Evolutionary conservation across 2,329 filamentous ascomycete genomes (phyloP), one percentile per base, ranked within the genome.

Genomic region (Pyrenophora graminea): DNA sequence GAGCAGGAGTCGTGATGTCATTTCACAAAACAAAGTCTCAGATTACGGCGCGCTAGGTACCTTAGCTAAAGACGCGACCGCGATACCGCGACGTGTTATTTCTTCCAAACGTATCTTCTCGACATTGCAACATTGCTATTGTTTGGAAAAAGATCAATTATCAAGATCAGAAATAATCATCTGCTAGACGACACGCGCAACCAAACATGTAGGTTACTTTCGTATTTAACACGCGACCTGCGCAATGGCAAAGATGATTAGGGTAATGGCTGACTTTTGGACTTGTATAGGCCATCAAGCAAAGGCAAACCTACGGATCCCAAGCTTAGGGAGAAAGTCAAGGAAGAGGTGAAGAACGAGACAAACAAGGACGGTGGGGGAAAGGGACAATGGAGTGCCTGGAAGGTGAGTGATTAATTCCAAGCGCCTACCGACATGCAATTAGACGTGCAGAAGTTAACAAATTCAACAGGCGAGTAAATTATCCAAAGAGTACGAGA

Each of bases 301-400:
- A 78, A 76, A 53, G 76, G 76, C 59, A 79, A 76, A 52, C 75
- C 75, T 9, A 77, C 76, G 4, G 74, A 78, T 57, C 73, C 74
- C 1, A 73, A 78, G 53, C 57, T 78, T 37, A 70, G 73, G 42
- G 75, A 78, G 61, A 67, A 77, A 59, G 72, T 77, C 23, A 78
- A 76, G 59, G 71, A 78, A 56, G 73, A 78, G 12, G 67, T 78
- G n/a, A 77, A 78, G 59, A 66, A 73, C 42, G 69, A 77, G 51
- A 64, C 74, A 5, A 78, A 79, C 48, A 77, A 78, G 53, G 74
- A 77, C 57, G 76, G 76, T 9, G 57, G 70, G 27, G 76, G 76
- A n/a, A 77, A 78, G 57, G 76, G 76, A 3, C 69, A 77, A 58
- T 76, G 75, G 76, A 74, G 74, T 43, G 76, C 76, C 37, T 79